Percentiles rank a stretch among this genome's conserved stretches.
These are phyloP conservation scores for Mucor lusitanicus DNA, from an alignment of 371 early-diverging fungal species.

Conservation along the genomic window DNA sequence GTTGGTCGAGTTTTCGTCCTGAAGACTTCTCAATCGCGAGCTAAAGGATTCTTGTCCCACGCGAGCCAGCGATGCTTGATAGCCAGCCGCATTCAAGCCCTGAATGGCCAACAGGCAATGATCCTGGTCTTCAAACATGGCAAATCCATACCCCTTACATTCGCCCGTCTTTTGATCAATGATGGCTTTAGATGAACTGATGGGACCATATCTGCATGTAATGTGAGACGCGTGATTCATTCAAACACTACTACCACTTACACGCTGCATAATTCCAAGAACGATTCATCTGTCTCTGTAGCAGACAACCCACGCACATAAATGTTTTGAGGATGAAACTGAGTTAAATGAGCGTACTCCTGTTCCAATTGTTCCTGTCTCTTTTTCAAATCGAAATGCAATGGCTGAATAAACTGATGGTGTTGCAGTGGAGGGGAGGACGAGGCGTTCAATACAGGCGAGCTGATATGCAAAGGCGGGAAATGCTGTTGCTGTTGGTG, in stretches of 20 bases:
- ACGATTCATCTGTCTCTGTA: slow-evolving; percentile 69
- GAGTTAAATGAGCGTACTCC: slow-evolving; percentile 15
- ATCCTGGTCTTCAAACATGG: slow-evolving; percentile 76
- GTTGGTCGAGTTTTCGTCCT: slow-evolving; percentile 78
- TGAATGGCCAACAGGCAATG: slow-evolving; percentile 70
- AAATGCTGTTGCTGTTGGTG: slow-evolving; percentile 23
- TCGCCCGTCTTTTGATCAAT: slow-evolving; percentile 74
- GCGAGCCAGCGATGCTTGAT: slow-evolving; percentile 76
- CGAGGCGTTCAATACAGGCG: slow-evolving; percentile 38
- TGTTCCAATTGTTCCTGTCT: slow-evolving; percentile 13
- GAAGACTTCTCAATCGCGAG: slow-evolving; percentile 69
- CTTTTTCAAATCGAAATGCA: slow-evolving; percentile 9
- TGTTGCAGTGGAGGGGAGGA: slow-evolving; percentile 22
- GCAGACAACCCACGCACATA: slow-evolving; percentile 81
- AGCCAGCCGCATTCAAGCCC: slow-evolving; percentile 63
- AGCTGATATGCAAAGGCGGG: slow-evolving; percentile 43
- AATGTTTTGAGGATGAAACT: slow-evolving; percentile 63
- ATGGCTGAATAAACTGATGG: slow-evolving; percentile 21
- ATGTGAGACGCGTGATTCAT: neutral
- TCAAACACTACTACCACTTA: no score
- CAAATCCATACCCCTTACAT: slow-evolving; percentile 93
- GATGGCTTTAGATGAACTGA: slow-evolving; percentile 84
- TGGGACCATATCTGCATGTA: slow-evolving; percentile 65
- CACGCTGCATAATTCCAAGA: slow-evolving; percentile 63
- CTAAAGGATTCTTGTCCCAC: slow-evolving; percentile 77